These are phyloP conservation scores for Lecanicillium sp. DNA, from an alignment of 2,329 filamentous ascomycete species.

Conservation along the genomic window DNA sequence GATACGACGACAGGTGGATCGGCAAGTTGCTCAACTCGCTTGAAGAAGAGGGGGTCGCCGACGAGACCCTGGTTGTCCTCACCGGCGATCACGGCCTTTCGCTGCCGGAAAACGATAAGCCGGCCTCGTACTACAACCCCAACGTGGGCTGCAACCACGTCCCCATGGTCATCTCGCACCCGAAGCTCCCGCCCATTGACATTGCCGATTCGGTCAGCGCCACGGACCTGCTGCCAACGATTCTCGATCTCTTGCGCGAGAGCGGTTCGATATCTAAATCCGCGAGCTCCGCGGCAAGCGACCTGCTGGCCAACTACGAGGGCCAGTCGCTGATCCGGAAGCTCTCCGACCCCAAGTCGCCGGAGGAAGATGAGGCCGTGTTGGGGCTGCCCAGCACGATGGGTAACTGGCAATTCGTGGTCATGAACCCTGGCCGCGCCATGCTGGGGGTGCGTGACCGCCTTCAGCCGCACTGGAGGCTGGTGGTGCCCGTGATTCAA, in stretches of 20 bases:
- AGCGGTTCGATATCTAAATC: conserved; percentile 22
- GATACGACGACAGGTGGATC: conserved; percentile 26
- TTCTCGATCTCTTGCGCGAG: conserved; percentile 25
- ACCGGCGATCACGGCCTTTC: conserved; percentile 26
- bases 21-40: conserved; percentile 20
- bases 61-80: conserved; percentile 24
- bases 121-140: conserved; percentile 24
- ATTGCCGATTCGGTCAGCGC: conserved; percentile 22
- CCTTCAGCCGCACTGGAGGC: conserved; percentile 12
- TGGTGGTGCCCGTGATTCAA: conserved; percentile 18
- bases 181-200: conserved; percentile 21
- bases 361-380: neutral
- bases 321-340: conserved; percentile 25
- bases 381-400: too few species aligned
- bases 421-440: conserved; percentile 18
- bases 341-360: conserved; percentile 9
- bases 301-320: conserved; percentile 24
- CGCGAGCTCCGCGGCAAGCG: conserved; percentile 17
- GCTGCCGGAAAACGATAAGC: conserved; percentile 21
- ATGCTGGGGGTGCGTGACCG: conserved; percentile 15
- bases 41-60: conserved; percentile 22
- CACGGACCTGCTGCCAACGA: conserved; percentile 24
- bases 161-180: conserved; percentile 24
- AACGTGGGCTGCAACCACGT: conserved; percentile 25
- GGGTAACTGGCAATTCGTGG: conserved; percentile 19